phyloP scores from a whole-genome alignment of 495 filamentous ascomycete genomes.

The Podospora sp. region DNA sequence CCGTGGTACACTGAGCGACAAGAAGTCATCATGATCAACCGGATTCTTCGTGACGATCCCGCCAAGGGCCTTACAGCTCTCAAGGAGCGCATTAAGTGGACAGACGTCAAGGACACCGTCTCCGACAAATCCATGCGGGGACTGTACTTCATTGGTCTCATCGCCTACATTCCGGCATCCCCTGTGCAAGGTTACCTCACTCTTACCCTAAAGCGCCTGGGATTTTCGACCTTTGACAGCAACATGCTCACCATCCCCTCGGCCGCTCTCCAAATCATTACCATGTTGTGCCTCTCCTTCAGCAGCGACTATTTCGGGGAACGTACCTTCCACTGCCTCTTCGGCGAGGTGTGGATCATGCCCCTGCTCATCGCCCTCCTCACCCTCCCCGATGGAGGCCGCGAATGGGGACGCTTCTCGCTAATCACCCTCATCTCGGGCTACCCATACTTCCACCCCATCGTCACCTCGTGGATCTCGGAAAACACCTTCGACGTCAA shows the following conservation, averaged over 20 bases:
- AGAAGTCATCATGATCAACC: conserved; percentile 60
- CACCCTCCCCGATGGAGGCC: conserved; percentile 37
- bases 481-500: conserved; percentile 59
- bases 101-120: conserved; percentile 38
- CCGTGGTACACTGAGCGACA: conserved; percentile 63
- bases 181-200: conserved; percentile 48
- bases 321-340: conserved; percentile 46
- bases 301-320: conserved; percentile 50
- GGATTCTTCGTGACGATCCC: conserved; percentile 63
- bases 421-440: conserved; percentile 39
- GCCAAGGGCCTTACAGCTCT: conserved; percentile 51
- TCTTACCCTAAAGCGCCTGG: conserved; percentile 44
- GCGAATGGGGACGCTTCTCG: conserved; percentile 46
- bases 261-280: conserved; percentile 45
- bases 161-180: conserved; percentile 51
- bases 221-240: conserved; percentile 49
- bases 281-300: conserved; percentile 46
- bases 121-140: conserved; percentile 40
- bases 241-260: conserved; percentile 53
- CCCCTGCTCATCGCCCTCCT: conserved; percentile 46
- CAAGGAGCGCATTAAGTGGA: conserved; percentile 34
- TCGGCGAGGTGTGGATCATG: conserved; percentile 52
- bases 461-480: conserved; percentile 41
- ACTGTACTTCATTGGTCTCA: conserved; percentile 49
- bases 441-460: conserved; percentile 53